phyloP scores from a whole-genome alignment of 805 yeast genomes.

The Hanseniaspora nectarophila region DNA sequence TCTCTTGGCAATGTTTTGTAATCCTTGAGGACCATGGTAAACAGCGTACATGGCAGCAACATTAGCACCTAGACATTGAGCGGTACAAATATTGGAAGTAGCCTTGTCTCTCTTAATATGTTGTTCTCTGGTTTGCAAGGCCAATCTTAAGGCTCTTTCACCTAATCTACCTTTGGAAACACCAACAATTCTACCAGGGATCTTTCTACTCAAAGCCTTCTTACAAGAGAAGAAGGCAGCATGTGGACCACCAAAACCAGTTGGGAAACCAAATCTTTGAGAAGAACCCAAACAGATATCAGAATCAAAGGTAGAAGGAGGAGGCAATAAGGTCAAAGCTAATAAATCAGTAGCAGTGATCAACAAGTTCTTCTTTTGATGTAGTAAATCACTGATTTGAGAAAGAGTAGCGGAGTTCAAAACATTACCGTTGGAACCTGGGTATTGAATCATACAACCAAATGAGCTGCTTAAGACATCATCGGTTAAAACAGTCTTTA shows the following conservation, averaged over 20 bases:
- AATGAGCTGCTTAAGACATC: constrained; percentile 39
- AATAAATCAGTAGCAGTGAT: constrained; percentile 85
- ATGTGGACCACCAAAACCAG: constrained; percentile 98
- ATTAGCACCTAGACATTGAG: constrained; percentile 91
- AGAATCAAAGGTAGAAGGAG: constrained; percentile 80
- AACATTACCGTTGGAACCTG: constrained; percentile 71
- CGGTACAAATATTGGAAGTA: constrained; percentile 94
- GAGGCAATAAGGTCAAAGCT: constrained; percentile 72
- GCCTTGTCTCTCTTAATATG: constrained; percentile 97
- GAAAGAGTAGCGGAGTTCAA: constrained; percentile 38
- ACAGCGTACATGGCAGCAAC: constrained; percentile 93
- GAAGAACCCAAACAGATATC: constrained; percentile 87
- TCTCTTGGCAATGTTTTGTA: constrained; percentile 63
- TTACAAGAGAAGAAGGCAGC: constrained; percentile 92
- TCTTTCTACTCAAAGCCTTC: constrained; percentile 71
- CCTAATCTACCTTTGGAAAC: constrained; percentile 85
- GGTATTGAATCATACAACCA: constrained; percentile 85
- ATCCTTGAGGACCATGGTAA: constrained; percentile 87
- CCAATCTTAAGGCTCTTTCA: constrained; percentile 76
- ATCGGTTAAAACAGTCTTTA: constrained; percentile 18
- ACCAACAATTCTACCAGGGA: constrained; percentile 95
- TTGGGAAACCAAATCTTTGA: constrained; percentile 94
- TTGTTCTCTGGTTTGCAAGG: constrained; percentile 95
- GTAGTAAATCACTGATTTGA: constrained; percentile 52
- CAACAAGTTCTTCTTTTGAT: constrained; percentile 58